These are phyloP conservation scores for Xylaria sp. DNA, from an alignment of 2,329 filamentous ascomycete species.

Conservation along the genomic window DNA sequence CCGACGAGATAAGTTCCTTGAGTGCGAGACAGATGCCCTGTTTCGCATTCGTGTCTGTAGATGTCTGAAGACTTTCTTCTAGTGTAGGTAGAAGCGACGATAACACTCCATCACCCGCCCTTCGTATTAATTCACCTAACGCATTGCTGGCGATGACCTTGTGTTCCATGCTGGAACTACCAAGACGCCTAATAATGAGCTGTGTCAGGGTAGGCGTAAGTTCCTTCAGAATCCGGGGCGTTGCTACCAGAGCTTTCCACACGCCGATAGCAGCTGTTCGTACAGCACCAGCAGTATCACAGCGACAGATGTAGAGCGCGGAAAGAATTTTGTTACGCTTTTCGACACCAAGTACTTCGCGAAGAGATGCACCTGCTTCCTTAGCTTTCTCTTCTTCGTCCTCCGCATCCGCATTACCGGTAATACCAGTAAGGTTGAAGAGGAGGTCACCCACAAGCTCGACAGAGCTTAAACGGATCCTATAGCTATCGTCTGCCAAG, in stretches of 20 bases:
- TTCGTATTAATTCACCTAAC: constrained; percentile 94
- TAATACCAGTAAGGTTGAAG: constrained; percentile 97
- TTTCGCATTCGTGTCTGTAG: constrained; percentile 90
- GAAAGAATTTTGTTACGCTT: constrained; percentile 97
- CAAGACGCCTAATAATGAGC: constrained; percentile 91
- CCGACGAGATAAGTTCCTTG: constrained; percentile 90
- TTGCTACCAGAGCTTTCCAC: constrained; percentile 96
- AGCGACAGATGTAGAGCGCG: constrained; percentile 96
- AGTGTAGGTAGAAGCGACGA: constrained; percentile 88
- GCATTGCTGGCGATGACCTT: constrained; percentile 99
- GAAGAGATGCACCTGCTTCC: constrained; percentile 91
- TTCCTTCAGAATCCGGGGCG: constrained; percentile 91
- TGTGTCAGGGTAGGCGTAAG: constrained; percentile 94
- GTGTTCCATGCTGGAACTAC: constrained; percentile 97
- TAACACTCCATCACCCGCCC: constrained; percentile 93
- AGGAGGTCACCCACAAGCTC: constrained; percentile 96
- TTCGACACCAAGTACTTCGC: constrained; percentile 93
- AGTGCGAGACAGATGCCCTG: constrained; percentile 98
- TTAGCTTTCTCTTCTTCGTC: constrained; percentile 81
- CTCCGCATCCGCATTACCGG: constrained; percentile 77
- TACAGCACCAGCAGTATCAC: constrained; percentile 92
- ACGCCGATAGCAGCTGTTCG: constrained; percentile 89
- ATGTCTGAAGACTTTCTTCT: constrained; percentile 87
- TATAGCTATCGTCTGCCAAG: constrained; percentile 95
- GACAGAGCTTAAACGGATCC: constrained; percentile 97